A percentile compares a stretch with the other conserved stretches of the same genome.
Conservation (phyloP, 164 flowering plant genomes). For the Vitis vinifera region DNA sequence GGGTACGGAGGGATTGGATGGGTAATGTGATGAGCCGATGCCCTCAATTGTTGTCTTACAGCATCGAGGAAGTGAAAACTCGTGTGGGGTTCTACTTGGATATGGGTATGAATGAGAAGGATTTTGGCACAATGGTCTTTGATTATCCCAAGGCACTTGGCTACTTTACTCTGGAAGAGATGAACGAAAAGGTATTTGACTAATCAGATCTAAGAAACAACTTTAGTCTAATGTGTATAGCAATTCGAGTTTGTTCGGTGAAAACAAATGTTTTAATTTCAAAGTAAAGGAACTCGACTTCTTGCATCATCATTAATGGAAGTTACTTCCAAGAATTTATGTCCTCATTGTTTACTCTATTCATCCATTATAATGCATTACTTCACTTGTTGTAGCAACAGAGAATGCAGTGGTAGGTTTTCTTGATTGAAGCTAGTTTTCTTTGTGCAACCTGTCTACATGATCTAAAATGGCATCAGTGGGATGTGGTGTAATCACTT, state of each 20-base stretch:
- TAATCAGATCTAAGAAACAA: not conserved
- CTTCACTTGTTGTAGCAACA: not conserved
- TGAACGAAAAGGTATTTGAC: constrained; percentile 73
- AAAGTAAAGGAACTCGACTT: not conserved
- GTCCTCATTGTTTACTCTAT: not conserved
- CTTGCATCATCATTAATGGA: too few species aligned
- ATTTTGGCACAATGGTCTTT: constrained; percentile 94
- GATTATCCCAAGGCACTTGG: constrained; percentile 86
- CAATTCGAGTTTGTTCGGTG: not conserved
- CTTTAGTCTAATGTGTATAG: not conserved
- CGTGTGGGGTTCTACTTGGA: constrained; percentile 68
- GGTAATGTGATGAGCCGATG: constrained; percentile 76
- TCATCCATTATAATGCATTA: not conserved
- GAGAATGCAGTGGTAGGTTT: not conserved
- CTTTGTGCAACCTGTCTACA: too few species aligned
- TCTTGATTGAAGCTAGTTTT: too few species aligned
- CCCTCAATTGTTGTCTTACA: constrained; percentile 59
- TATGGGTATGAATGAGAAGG: constrained; percentile 78
- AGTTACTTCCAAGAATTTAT: too few species aligned
- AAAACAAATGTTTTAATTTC: not conserved
- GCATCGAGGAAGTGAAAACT: constrained; percentile 64
- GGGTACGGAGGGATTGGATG: constrained; percentile 89
- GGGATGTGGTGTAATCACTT: not conserved
- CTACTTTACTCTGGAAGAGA: constrained; percentile 65
- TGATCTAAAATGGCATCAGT: too few species aligned